Conservation (phyloP, 2,329 filamentous ascomycete genomes). For the Ophiostoma ips region DNA sequence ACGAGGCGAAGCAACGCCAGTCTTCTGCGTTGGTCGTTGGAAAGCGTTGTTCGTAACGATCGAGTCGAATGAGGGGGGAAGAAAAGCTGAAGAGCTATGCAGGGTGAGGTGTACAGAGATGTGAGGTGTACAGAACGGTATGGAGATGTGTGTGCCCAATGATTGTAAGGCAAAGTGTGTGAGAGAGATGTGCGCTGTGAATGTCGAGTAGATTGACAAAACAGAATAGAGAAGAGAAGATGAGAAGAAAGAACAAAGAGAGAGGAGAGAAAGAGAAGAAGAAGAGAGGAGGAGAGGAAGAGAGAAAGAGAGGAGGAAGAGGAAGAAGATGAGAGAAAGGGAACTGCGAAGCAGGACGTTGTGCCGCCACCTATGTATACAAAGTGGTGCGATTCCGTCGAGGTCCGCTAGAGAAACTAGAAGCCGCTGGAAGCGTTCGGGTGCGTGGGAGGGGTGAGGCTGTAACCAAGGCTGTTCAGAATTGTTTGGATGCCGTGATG, state of each 20-base stretch:
- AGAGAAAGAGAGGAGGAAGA: not conserved
- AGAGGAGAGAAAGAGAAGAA: not conserved
- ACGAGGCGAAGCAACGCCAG: not conserved
- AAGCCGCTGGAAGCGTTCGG: slow-evolving; percentile 9
- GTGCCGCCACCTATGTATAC: slow-evolving; percentile 6
- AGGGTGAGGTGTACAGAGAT: too few species aligned
- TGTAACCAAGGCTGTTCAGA: not conserved
- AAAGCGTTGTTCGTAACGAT: not conserved
- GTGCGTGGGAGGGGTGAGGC: not conserved
- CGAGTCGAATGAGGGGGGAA: not conserved
- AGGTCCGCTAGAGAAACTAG: slow-evolving; percentile 5
- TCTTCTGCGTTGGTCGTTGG: not conserved
- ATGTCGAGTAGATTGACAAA: not conserved
- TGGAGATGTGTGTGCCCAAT: not conserved
- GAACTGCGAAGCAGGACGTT: slow-evolving; percentile 7
- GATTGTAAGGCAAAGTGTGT: too few species aligned
- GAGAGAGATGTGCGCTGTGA: not conserved
- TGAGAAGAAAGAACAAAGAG: not conserved
- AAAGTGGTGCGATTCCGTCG: slow-evolving; percentile 8
- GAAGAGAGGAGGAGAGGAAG: not conserved
- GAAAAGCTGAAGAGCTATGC: not conserved
- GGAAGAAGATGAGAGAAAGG: not conserved
- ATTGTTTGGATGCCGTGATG: not conserved
- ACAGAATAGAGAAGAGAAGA: not conserved
- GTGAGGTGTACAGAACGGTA: not conserved